These are phyloP conservation scores for Lachnellula arida DNA, from an alignment of 2,329 filamentous ascomycete species.

Conservation along the genomic window DNA sequence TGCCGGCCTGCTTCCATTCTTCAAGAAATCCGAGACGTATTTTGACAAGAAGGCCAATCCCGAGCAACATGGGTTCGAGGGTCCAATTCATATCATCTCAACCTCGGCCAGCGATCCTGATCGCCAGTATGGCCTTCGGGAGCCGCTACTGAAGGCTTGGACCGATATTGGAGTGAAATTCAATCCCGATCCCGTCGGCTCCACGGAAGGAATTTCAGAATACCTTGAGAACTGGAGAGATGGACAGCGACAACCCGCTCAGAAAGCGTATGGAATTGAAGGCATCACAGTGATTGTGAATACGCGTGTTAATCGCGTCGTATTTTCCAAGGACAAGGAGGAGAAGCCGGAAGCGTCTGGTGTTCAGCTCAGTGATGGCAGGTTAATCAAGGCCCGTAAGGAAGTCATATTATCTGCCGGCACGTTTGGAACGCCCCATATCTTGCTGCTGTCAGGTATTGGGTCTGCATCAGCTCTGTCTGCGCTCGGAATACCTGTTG, in stretches of 20 bases:
- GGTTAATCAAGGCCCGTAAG: conserved; percentile 26
- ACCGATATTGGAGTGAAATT: conserved; percentile 29
- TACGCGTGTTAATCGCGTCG: conserved; percentile 20
- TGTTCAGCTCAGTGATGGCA: conserved; percentile 14
- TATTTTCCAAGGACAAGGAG: conserved; percentile 3
- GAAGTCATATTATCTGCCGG: conserved; percentile 46
- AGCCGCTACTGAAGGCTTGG: conserved; percentile 36
- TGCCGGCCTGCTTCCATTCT: conserved; percentile 42
- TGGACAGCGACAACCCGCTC: conserved; percentile 29
- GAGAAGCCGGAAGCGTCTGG: not conserved
- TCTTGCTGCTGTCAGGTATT: conserved; percentile 42
- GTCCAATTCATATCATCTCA: conserved; percentile 25
- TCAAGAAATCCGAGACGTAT: conserved; percentile 35
- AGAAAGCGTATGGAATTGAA: conserved; percentile 25
- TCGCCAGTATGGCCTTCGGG: conserved; percentile 37
- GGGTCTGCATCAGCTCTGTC: conserved; percentile 36
- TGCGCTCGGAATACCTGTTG: conserved; percentile 42
- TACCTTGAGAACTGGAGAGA: conserved; percentile 30
- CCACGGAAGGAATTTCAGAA: conserved; percentile 29
- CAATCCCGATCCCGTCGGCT: conserved; percentile 27
- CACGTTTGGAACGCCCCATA: conserved; percentile 40
- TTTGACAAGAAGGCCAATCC: conserved; percentile 14
- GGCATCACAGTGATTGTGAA: conserved; percentile 25
- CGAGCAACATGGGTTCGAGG: conserved; percentile 28
- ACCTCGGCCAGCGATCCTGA: conserved; percentile 28